Base-by-base conservation (phyloP, 208 protist species). In the Crithidia thermophila region DNA sequence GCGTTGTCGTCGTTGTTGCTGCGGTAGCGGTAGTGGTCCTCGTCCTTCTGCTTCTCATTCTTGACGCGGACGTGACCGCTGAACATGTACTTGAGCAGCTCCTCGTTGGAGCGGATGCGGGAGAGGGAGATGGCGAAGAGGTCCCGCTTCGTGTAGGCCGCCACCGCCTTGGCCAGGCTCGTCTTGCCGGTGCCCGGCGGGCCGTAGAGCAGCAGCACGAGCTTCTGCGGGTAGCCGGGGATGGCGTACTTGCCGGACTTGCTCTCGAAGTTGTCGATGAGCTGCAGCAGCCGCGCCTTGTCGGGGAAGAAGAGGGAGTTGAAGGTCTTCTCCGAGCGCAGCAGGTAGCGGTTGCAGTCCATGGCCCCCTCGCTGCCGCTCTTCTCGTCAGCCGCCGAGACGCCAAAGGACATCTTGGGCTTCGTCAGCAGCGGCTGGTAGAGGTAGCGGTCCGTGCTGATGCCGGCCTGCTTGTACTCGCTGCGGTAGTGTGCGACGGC, bases 141-240 rank as follows among this genome's bases (percentile, higher is more conserved):
- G 67, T 94, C 56, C 7, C 94, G 83, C 13, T 84, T 66, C 16
- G 88, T 93, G 66, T 95, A 74, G 50, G 83, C 76, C 16, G 94
- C 91, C 40, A 98, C 83, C 2, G 91, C 90, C 64, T 97, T 96
- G 23, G 96, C 88, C 27, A 96, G 82, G 65, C 93, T 94, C 45
- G 97, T 98, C 67, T 98, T 98, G 20, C 88, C 95, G 14, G 97
- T 98, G 1, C 97, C 97, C 9, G 97, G 97, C 11, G 96, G 96
- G 0, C 97, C 96, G 81, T 98, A 79, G 16, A 98, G 82, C 39
- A 98, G 87, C 45, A 98, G 72, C 43, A 89, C 81, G 23, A 98
- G 68, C 78, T 89, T 87, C 50, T 96, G 85, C 6, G 91, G 94
- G 76, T 92, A 95, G 1, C 90, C 90, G 0, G 85, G 82, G 3